These are phyloP conservation scores for Cynanchum wilfordii DNA, from an alignment of 257 asterid species.

Conservation along the genomic window DNA sequence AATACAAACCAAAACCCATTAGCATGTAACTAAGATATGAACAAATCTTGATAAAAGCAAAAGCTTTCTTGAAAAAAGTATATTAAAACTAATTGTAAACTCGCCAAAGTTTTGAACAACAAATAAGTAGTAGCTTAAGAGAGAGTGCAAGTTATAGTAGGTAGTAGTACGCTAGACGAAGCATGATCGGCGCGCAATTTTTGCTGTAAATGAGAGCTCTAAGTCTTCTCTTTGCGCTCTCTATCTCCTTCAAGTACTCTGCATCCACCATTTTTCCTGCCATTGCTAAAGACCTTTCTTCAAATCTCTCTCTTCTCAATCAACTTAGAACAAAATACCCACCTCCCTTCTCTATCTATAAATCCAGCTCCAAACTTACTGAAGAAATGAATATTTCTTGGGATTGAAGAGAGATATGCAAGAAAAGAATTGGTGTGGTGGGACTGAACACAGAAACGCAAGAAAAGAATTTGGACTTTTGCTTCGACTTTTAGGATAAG, in stretches of 20 bases:
- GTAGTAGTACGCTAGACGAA: conserved; percentile 64
- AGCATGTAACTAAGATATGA: not conserved
- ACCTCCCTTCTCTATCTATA: not conserved
- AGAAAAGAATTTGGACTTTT: conserved; percentile 18
- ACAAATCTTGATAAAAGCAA: not conserved
- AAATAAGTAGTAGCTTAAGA: not conserved
- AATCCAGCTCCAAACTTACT: not conserved
- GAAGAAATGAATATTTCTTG: conserved; percentile 23
- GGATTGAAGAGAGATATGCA: too few species aligned
- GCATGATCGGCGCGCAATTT: conserved; percentile 79
- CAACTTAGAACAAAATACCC: not conserved
- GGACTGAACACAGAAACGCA: conserved; percentile 3
- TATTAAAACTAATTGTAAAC: not conserved
- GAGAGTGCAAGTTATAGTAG: not conserved
- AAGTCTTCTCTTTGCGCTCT: conserved; percentile 53
- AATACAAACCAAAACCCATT: not conserved
- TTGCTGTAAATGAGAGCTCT: conserved; percentile 60
- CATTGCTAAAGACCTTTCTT: not conserved
- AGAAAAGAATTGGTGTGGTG: too few species aligned
- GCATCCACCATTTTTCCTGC: conserved; percentile 30
- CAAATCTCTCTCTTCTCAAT: not conserved
- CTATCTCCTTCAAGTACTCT: conserved; percentile 58
- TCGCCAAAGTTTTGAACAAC: not conserved
- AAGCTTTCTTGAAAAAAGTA: not conserved
- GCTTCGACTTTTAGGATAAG: not conserved